These are phyloP conservation scores for Suillus tomentosus DNA, from an alignment of 768 basidiomycete species.

Conservation along the genomic window DNA sequence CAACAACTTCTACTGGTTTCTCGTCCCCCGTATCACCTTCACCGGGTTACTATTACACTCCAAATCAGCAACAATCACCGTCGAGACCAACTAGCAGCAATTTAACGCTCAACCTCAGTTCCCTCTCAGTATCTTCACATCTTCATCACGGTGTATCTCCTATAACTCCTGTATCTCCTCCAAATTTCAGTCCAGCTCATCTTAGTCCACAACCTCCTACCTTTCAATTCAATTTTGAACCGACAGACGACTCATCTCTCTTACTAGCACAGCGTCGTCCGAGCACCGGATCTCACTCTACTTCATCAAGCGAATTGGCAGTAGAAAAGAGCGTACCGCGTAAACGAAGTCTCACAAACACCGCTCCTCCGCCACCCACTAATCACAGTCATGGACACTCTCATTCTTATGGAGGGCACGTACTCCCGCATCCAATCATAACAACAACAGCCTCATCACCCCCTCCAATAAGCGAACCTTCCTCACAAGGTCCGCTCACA, in stretches of 20 bases:
- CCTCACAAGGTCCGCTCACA: constrained; percentile 27
- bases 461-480: constrained; percentile 25
- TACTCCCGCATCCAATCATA: constrained; percentile 33
- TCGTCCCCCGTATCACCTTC: constrained; percentile 30
- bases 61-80: constrained; percentile 14
- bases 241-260: constrained; percentile 31
- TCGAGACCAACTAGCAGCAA: constrained; percentile 36
- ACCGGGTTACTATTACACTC: constrained; percentile 24
- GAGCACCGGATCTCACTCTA: constrained; percentile 38
- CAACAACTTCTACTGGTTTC: constrained; percentile 20
- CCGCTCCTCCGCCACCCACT: constrained; percentile 23
- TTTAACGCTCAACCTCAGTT: constrained; percentile 69
- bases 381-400: constrained; percentile 30
- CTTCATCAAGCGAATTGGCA: constrained; percentile 48
- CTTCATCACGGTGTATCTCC: constrained; percentile 47
- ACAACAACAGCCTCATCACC: constrained; percentile 34
- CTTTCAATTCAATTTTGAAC: constrained; percentile 54
- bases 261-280: constrained; percentile 37
- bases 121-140: constrained; percentile 66
- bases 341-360: constrained; percentile 63
- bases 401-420: constrained; percentile 24
- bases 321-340: constrained; percentile 58
- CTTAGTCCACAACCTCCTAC: constrained; percentile 45
- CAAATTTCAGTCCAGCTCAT: constrained; percentile 43
- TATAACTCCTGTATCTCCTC: constrained; percentile 61